Conservation (phyloP, 2,329 filamentous ascomycete genomes). For the Sclerotiophoma versabilis region DNA sequence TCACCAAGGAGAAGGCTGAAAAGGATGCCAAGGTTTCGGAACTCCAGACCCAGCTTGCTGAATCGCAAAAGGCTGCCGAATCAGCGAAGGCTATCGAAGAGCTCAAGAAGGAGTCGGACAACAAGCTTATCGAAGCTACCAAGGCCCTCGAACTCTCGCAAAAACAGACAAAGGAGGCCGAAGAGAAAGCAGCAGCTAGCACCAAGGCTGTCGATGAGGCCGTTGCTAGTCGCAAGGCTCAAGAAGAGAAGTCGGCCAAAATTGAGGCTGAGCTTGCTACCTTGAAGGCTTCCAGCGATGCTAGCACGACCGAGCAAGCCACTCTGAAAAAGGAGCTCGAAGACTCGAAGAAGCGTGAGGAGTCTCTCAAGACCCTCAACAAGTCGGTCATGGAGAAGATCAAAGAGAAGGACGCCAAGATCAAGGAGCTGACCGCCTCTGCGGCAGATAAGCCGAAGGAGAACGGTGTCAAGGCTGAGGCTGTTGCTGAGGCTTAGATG, state of each 20-base stretch:
- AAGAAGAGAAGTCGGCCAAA: slow-evolving; percentile 24
- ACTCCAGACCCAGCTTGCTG: slow-evolving; percentile 27
- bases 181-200: slow-evolving; percentile 16
- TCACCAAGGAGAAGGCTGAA: slow-evolving; percentile 23
- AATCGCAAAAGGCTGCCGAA: slow-evolving; percentile 23
- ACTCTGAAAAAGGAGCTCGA: slow-evolving; percentile 29
- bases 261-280: slow-evolving; percentile 22
- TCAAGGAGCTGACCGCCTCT: slow-evolving; percentile 20
- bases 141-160: slow-evolving; percentile 18
- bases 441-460: slow-evolving; percentile 14
- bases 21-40: slow-evolving; percentile 27
- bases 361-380: slow-evolving; percentile 25
- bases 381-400: slow-evolving; percentile 24
- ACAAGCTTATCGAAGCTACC: slow-evolving; percentile 19
- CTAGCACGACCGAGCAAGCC: slow-evolving; percentile 22
- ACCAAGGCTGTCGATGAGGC: slow-evolving; percentile 25
- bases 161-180: slow-evolving; percentile 15
- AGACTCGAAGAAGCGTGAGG: slow-evolving; percentile 24
- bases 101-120: slow-evolving; percentile 17
- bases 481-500: slow-evolving; percentile 11
- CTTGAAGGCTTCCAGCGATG: slow-evolving; percentile 27
- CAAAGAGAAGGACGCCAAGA: slow-evolving; percentile 27
- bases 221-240: slow-evolving; percentile 22
- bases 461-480: slow-evolving; percentile 13
- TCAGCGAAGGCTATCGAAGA: slow-evolving; percentile 27